Conservation (phyloP, 176 grass and related monocot genomes). For the Oryza brachyantha region DNA sequence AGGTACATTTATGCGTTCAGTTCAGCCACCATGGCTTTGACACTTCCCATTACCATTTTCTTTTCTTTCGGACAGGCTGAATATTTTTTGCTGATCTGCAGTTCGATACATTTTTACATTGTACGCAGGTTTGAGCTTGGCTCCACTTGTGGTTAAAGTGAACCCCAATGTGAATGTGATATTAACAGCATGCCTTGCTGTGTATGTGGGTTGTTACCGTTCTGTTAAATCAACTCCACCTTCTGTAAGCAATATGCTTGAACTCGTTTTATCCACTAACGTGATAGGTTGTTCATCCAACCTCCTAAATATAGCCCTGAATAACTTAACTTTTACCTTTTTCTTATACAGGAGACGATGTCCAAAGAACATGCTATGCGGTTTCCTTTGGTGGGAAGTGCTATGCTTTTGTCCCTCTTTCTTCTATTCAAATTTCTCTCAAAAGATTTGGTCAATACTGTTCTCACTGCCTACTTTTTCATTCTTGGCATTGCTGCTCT, state of each 20-base stretch:
- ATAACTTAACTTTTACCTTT: neutral
- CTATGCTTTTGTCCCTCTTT: slow-evolving; percentile 89
- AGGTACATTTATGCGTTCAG: slow-evolving; percentile 35
- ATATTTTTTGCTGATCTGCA: neutral
- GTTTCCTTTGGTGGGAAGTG: slow-evolving; percentile 91
- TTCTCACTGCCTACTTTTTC: slow-evolving; percentile 94
- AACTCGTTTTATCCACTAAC: neutral
- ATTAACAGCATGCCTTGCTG: slow-evolving; percentile 89
- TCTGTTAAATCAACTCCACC: slow-evolving; percentile 85
- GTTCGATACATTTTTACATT: slow-evolving; percentile 9
- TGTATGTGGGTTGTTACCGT: slow-evolving; percentile 91
- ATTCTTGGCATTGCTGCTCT: slow-evolving; percentile 83
- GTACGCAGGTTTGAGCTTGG: slow-evolving; percentile 64
- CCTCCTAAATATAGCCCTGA: neutral
- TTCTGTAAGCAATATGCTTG: slow-evolving; percentile 49
- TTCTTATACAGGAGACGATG: slow-evolving; percentile 76
- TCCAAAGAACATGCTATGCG: slow-evolving; percentile 97
- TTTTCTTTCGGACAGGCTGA: neutral
- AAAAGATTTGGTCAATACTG: slow-evolving; percentile 88
- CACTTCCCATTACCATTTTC: neutral
- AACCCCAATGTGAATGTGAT: slow-evolving; percentile 91
- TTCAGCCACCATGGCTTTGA: neutral
- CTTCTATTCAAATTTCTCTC: slow-evolving; percentile 92
- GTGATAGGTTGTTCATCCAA: neutral
- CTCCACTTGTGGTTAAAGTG: slow-evolving; percentile 79